Evolutionary conservation across 1,284 basidiomycete species (phyloP), one percentile per base, ranked within the genome.

Genomic region (Melampsora americana): DNA sequence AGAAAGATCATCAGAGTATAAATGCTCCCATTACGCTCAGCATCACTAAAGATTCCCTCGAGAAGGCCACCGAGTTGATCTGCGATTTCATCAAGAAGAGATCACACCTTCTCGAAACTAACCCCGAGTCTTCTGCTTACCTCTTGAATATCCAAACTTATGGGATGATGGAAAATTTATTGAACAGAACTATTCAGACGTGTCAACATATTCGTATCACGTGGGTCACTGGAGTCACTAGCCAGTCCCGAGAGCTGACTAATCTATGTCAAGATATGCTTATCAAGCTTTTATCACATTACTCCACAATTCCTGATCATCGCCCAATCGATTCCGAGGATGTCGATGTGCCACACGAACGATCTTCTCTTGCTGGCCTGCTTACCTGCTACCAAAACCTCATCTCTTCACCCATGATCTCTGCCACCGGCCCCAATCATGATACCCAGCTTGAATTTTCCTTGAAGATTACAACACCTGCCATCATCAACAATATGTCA

Each of bases 401-500:
- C 28, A 48, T 74, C 26, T n/a, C 35, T 39, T 32, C 62, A n/a
- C 12, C 32, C 4, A 20, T 20, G 7, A 59, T 23, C 6, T 59
- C 28, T 59, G n/a, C 53, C 5, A 28, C 12, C 23, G 53, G 28
- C 28, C 9, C 9, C 23, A 59, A 23, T 59, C 53, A 59, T 28
- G 28, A 14, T 28, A 11, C 28, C 23, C 71, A 74, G 32, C 60
- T 75, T 23, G 35, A 48, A 39, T 75, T 75, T 23, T 53, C 62
- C 23, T 64, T 75, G 35, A 62, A 75, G 53, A 67, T 75, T 59
- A 75, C 73, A n/a, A 67, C 66, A 14, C 73, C 73, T 39, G 60
- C 68, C 39, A 75, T 75, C n/a, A 64, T 68, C 20, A 68, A 75
- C 30, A 75, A 75, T 60, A 26, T 75, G 35, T 60, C 66, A 3